phyloP scores from a whole-genome alignment of 805 yeast species.

The Metschnikowia corniflorae region DNA sequence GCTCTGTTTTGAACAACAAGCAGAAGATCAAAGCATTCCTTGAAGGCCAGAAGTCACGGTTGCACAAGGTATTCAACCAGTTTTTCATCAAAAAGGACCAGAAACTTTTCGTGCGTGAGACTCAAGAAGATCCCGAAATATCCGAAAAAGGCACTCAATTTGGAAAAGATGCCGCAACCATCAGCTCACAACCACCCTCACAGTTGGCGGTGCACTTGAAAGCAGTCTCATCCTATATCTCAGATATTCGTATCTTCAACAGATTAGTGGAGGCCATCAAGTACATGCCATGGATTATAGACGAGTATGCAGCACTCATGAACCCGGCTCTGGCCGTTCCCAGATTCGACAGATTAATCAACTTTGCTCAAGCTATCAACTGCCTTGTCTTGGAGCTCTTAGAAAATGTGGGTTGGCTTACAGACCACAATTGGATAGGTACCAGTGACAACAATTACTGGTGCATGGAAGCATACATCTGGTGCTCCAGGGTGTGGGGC shows the following conservation, averaged over 20 bases:
- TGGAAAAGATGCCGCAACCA: neutral
- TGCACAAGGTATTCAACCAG: conserved; percentile 10
- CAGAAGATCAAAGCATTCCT: conserved; percentile 30
- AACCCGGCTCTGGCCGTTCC: conserved; percentile 26
- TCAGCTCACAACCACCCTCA: conserved; percentile 7
- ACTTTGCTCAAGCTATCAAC: conserved; percentile 37
- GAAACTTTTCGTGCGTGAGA: neutral
- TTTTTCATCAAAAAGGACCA: neutral
- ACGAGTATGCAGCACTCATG: conserved; percentile 30
- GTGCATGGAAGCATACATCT: conserved; percentile 42
- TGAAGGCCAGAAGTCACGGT: conserved; percentile 23
- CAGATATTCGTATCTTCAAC: conserved; percentile 42
- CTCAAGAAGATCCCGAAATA: neutral
- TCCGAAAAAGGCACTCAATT: neutral
- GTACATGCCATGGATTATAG: conserved; percentile 44
- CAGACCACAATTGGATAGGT: conserved; percentile 44
- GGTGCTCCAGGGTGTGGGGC: conserved; percentile 47
- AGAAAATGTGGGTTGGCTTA: conserved; percentile 45
- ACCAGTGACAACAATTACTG: conserved; percentile 38
- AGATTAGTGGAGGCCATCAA: conserved; percentile 39
- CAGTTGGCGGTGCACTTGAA: conserved; percentile 35
- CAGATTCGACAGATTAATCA: conserved; percentile 30
- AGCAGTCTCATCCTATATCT: conserved; percentile 32
- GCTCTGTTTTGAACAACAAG: conserved; percentile 37
- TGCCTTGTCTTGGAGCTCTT: conserved; percentile 38